Conservation (phyloP, 306 rosid genomes). For the Vigna unguiculata region DNA sequence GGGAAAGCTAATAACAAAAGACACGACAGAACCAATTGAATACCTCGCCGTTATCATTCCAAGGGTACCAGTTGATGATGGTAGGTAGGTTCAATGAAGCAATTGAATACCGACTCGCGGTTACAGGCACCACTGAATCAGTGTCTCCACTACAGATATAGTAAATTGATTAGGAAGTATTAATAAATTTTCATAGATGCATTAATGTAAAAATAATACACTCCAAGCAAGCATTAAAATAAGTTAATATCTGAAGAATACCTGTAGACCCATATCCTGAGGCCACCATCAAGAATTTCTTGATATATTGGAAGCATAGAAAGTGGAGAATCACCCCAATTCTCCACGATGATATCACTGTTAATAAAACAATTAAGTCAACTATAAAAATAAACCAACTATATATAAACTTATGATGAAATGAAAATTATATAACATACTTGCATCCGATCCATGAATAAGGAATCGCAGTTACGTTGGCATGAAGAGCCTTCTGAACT, state of each 20-base stretch:
- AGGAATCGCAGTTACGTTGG: neutral
- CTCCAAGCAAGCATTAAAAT: too few relatives aligned
- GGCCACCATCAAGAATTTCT: conserved; percentile 74
- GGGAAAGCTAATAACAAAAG: too few relatives aligned
- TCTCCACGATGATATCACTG: conserved; percentile 69
- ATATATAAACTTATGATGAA: too few relatives aligned
- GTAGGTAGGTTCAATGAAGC: neutral
- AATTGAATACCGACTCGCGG: neutral
- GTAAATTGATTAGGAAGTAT: too few relatives aligned
- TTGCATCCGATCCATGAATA: neutral
- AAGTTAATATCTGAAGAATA: neutral
- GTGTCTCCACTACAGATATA: neutral
- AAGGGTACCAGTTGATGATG: neutral
- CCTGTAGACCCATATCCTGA: conserved; percentile 87
- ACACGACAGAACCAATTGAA: too few relatives aligned
- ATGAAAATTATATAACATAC: neutral
- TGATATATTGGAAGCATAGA: conserved; percentile 84
- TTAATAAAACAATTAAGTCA: conserved; percentile 5
- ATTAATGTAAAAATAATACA: too few relatives aligned
- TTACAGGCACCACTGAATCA: neutral
- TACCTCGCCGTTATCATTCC: neutral
- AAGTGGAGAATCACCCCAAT: conserved; percentile 84
- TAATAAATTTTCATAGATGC: too few relatives aligned
- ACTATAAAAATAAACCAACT: too few relatives aligned
- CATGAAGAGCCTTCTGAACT: conserved; percentile 1